Evolutionary conservation across 257 asterid species (phyloP).

Genomic region (Solanum virginianum): DNA sequence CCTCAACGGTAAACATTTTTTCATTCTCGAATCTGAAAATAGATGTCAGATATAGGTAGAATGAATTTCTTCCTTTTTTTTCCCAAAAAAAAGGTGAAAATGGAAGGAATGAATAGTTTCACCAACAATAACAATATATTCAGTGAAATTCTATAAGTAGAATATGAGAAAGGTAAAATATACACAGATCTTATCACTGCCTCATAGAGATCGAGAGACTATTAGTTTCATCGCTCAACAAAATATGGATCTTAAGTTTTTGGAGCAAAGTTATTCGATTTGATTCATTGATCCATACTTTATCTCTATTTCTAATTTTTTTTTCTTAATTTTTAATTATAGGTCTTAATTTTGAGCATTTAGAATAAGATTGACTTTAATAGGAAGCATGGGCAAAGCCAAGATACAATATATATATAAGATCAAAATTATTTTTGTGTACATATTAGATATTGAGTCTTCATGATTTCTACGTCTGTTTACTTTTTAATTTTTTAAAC

Average conservation of each 20-base stretch:
- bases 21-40: background rate
- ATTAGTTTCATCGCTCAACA: slow-evolving; percentile 28
- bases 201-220: too few species aligned
- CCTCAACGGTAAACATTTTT: background rate
- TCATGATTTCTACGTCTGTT: background rate
- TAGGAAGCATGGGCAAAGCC: background rate
- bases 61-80: background rate
- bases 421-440: too few species aligned
- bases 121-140: too few species aligned
- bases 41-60: background rate
- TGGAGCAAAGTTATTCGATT: background rate
- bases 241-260: slow-evolving; percentile 34
- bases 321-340: background rate
- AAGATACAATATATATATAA: background rate
- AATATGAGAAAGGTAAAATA: too few species aligned
- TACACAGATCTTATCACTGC: too few species aligned
- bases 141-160: too few species aligned
- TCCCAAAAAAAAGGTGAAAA: background rate
- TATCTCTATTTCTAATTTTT: rapidly evolving
- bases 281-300: too few species aligned
- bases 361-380: background rate
- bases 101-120: slow-evolving; percentile 1
- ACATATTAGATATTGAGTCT: background rate
- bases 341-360: background rate
- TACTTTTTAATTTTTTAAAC: background rate